These are phyloP conservation scores for Apiospora saccharicola DNA, from an alignment of 2,329 filamentous ascomycete species.

Conservation along the genomic window DNA sequence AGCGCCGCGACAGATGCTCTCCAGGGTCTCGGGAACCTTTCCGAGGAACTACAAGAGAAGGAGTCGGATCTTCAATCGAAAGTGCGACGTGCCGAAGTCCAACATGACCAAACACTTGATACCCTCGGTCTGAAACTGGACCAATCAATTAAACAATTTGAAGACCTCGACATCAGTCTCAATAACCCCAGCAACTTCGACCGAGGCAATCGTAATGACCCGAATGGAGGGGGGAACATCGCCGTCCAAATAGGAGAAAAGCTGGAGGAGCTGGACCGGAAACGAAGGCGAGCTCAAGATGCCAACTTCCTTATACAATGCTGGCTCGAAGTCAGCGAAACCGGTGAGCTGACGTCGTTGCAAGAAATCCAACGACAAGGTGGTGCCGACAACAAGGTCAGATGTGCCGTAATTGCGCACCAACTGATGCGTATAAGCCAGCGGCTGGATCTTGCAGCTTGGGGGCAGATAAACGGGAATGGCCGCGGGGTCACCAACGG, in stretches of 20 bases:
- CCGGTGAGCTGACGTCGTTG: conserved; percentile 83
- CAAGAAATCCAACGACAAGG: conserved; percentile 88
- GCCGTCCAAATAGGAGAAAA: conserved; percentile 95
- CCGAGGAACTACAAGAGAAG: conserved; percentile 84
- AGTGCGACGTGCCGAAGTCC: conserved; percentile 87
- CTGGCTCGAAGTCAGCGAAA: conserved; percentile 94
- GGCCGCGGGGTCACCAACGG: conserved; percentile 60
- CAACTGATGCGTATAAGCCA: conserved; percentile 95
- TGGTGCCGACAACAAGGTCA: conserved; percentile 88
- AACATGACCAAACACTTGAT: conserved; percentile 91
- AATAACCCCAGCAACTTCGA: conserved; percentile 64
- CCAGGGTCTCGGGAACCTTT: conserved; percentile 72
- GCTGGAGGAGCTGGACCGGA: conserved; percentile 92
- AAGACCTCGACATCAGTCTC: conserved; percentile 84
- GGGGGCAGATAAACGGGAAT: conserved; percentile 68
- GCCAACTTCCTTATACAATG: conserved; percentile 95
- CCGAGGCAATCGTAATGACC: conserved; percentile 56
- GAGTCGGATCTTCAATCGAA: conserved; percentile 92
- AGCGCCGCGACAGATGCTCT: conserved; percentile 62
- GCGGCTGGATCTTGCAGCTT: conserved; percentile 80
- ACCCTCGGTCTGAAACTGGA: conserved; percentile 89
- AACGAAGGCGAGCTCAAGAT: conserved; percentile 87
- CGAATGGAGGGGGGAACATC: conserved; percentile 77
- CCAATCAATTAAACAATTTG: conserved; percentile 90
- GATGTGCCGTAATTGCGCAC: conserved; percentile 90